Percentiles rank a stretch among this genome's conserved stretches.
phyloP scores from a whole-genome alignment of 2,329 filamentous ascomycete genomes.

The Madurella fahalii region DNA sequence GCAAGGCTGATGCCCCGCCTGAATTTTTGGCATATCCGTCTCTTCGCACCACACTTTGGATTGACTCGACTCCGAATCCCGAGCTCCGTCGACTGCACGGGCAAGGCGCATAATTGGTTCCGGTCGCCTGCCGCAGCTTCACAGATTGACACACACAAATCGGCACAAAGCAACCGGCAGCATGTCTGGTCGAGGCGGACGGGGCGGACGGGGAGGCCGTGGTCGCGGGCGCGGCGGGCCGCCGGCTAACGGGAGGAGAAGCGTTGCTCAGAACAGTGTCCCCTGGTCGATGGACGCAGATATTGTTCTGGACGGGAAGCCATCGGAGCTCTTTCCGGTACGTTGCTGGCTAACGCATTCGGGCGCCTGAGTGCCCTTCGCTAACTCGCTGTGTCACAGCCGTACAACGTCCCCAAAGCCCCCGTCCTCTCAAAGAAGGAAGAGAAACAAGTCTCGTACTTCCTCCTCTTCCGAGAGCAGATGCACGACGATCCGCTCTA shows the following conservation, averaged over 20 bases:
- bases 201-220: slow-evolving; percentile 44
- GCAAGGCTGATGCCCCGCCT: slow-evolving; percentile 11
- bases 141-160: too few species aligned
- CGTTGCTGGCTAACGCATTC: slow-evolving; percentile 18
- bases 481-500: slow-evolving; percentile 53
- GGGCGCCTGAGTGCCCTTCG: not conserved
- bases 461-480: slow-evolving; percentile 54
- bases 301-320: slow-evolving; percentile 46
- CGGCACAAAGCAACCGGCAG: not conserved
- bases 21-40: slow-evolving; percentile 7
- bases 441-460: slow-evolving; percentile 44
- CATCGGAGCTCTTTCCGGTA: slow-evolving; percentile 58
- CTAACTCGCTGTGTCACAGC: slow-evolving; percentile 32
- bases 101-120: too few species aligned
- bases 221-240: slow-evolving; percentile 32
- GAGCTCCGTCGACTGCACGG: too few species aligned
- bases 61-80: not conserved
- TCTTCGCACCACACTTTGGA: too few species aligned
- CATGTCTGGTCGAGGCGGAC: slow-evolving; percentile 52
- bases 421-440: slow-evolving; percentile 43
- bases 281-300: slow-evolving; percentile 54
- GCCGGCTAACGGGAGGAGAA: slow-evolving; percentile 41
- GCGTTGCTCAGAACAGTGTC: slow-evolving; percentile 42
- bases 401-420: slow-evolving; percentile 47
- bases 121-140: too few species aligned